These are phyloP conservation scores for Ceratocystis variospora DNA, from an alignment of 2,329 filamentous ascomycete species.

Conservation along the genomic window DNA sequence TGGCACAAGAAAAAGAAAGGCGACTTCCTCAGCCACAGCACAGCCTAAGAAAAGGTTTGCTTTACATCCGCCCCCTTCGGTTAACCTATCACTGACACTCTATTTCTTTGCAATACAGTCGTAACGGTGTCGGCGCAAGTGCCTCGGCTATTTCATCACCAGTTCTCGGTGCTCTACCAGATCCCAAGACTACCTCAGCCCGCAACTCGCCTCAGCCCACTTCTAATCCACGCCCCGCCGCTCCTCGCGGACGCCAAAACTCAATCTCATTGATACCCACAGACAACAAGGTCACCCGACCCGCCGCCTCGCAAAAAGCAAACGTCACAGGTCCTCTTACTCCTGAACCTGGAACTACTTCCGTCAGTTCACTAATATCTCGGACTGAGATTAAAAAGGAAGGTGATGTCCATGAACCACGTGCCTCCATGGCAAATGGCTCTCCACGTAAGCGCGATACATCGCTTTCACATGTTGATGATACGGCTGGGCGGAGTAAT, in stretches of 20 bases:
- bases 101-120: conserved; percentile 22
- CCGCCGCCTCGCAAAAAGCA: conserved; percentile 47
- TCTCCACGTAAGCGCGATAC: conserved; percentile 17
- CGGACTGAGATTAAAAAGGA: conserved; percentile 28
- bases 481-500: conserved; percentile 20
- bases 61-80: not conserved
- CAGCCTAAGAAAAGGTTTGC: conserved; percentile 66
- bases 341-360: conserved; percentile 27
- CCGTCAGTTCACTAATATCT: conserved; percentile 23
- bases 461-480: conserved; percentile 5
- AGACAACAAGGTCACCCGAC: conserved; percentile 43
- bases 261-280: conserved; percentile 44
- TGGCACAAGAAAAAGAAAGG: conserved; percentile 59
- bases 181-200: conserved; percentile 34
- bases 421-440: conserved; percentile 15
- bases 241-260: conserved; percentile 62
- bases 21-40: conserved; percentile 48
- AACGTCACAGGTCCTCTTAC: conserved; percentile 36
- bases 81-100: not conserved
- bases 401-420: conserved; percentile 31
- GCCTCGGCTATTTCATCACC: conserved; percentile 65
- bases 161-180: conserved; percentile 53
- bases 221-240: conserved; percentile 45
- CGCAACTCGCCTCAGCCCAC: conserved; percentile 21
- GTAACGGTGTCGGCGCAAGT: conserved; percentile 37